These are phyloP conservation scores for Nicotiana undulata DNA, from an alignment of 257 asterid species.

Conservation along the genomic window DNA sequence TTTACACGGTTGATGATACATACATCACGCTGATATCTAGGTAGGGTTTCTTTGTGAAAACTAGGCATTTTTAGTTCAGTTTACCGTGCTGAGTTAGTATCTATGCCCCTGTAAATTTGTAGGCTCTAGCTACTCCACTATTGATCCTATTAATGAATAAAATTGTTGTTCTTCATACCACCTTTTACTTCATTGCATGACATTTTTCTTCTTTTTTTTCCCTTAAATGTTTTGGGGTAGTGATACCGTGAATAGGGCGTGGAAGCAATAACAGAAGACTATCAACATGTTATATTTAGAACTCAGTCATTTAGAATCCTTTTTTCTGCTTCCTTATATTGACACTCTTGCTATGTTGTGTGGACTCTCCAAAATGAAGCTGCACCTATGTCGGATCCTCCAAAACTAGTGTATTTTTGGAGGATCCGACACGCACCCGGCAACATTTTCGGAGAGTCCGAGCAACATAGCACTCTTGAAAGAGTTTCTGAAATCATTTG, in stretches of 20 bases:
- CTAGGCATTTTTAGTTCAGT: background rate
- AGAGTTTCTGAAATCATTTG: background rate
- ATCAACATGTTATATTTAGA: background rate
- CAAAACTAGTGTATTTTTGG: too few relatives aligned
- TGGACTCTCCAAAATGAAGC: too few relatives aligned
- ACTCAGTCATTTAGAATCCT: background rate
- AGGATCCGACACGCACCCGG: too few relatives aligned
- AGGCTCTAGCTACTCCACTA: background rate
- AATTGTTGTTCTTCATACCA: background rate
- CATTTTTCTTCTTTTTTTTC: background rate
- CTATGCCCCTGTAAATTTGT: background rate
- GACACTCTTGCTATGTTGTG: too few relatives aligned
- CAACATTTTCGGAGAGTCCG: too few relatives aligned
- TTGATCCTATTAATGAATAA: background rate
- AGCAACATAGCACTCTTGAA: background rate
- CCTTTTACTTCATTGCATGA: background rate
- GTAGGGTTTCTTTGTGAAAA: background rate
- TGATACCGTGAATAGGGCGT: too few relatives aligned
- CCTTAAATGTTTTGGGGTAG: too few relatives aligned
- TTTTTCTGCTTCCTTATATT: background rate
- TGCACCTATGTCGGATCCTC: too few relatives aligned
- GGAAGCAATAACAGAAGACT: too few relatives aligned
- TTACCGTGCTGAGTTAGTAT: background rate
- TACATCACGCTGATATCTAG: background rate
- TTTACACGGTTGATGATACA: background rate